Conservation (phyloP, 257 asterid species). For the Solanum habrochaites region DNA sequence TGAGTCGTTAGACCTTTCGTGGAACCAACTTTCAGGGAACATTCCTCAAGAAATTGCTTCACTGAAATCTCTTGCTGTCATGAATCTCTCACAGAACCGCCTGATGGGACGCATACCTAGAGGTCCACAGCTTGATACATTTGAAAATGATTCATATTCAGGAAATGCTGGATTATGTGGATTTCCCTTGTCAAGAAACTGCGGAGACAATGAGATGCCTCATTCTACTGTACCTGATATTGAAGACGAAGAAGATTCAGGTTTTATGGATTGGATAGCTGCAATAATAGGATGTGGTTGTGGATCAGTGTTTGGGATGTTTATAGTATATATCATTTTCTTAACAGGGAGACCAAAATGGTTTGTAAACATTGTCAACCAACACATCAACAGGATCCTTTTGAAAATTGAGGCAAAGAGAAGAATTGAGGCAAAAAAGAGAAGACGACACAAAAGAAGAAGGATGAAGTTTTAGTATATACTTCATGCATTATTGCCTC, state of each 20-base stretch:
- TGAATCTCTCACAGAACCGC: constrained; percentile 2
- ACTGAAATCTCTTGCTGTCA: not conserved
- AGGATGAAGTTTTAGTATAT: not conserved
- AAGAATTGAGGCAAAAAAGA: not conserved
- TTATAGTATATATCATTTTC: constrained; percentile 4
- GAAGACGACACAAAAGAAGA: not conserved
- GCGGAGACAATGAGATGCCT: not conserved
- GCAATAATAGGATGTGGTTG: constrained; percentile 13
- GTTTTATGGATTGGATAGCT: constrained; percentile 3
- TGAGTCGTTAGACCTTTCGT: not conserved
- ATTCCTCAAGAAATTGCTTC: not conserved
- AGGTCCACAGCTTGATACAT: constrained; percentile 1
- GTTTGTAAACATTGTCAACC: not conserved
- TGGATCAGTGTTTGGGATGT: constrained; percentile 9
- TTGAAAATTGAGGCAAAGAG: not conserved
- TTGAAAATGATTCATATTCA: not conserved
- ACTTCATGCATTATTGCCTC: not conserved
- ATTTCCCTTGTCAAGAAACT: constrained; percentile 1
- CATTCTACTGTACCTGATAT: not conserved
- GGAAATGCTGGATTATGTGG: constrained; percentile 3
- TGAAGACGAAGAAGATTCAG: not conserved
- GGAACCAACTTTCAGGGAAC: not conserved
- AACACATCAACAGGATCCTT: not conserved
- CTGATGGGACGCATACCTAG: not conserved
- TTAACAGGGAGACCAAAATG: constrained; percentile 8